A percentile compares a stretch with the other conserved stretches of the same genome.
Conservation (phyloP, 2,329 filamentous ascomycete species). For the Colletotrichum eremochloae region DNA sequence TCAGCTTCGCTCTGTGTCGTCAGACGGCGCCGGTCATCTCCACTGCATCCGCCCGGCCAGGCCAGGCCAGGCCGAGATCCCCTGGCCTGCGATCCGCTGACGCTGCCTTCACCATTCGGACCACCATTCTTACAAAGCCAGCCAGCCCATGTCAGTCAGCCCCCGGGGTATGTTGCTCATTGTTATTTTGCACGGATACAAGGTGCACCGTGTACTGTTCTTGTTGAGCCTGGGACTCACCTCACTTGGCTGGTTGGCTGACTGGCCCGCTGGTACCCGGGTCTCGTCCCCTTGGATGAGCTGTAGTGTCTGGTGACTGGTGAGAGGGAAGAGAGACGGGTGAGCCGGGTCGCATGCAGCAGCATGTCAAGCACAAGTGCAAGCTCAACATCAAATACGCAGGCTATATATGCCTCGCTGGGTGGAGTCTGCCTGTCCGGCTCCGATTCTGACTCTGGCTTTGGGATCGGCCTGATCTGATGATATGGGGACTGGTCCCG, state of each 20-base stretch:
- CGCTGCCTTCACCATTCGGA: slow-evolving; percentile 1
- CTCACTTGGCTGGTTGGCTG: not conserved
- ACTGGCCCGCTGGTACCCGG: not conserved
- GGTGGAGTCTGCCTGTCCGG: not conserved
- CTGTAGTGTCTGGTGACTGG: not conserved
- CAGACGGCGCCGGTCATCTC: not conserved
- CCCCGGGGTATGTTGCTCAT: not conserved
- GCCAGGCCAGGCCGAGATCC: not conserved
- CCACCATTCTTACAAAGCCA: not conserved
- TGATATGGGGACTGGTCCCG: slow-evolving; percentile 4
- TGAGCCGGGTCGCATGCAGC: not conserved
- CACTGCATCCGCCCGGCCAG: not conserved
- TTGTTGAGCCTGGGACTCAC: not conserved
- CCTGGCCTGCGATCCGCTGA: slow-evolving; percentile 1
- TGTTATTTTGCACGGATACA: not conserved
- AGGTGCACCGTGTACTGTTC: not conserved
- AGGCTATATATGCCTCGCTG: not conserved
- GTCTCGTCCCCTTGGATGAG: not conserved
- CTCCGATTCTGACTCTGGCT: not conserved
- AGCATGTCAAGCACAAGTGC: not conserved
- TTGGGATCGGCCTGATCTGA: not conserved
- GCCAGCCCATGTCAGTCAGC: not conserved
- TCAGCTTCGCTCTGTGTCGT: not conserved
- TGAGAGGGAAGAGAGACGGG: not conserved
- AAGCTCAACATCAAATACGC: not conserved